Evolutionary conservation across 495 filamentous ascomycete genomes (phyloP).

Genomic region (Lepidopterella palustris): DNA sequence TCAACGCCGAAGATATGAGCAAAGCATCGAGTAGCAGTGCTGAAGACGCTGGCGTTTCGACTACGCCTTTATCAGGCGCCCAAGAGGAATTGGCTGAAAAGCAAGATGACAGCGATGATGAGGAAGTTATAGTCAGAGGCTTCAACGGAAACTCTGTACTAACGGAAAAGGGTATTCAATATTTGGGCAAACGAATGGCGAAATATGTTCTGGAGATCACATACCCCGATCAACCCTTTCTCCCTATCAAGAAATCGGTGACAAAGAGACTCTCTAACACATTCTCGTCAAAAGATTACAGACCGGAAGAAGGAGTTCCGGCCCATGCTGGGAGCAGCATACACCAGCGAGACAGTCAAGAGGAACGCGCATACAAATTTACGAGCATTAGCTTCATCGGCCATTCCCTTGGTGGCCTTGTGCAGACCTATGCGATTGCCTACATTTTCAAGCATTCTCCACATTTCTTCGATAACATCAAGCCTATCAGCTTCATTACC

Average conservation of each 20-base stretch:
- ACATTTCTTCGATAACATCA: constrained; percentile 78
- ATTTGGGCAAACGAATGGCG: constrained; percentile 90
- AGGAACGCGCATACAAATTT: constrained; percentile 68
- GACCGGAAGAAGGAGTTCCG: constrained; percentile 32
- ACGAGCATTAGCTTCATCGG: constrained; percentile 94
- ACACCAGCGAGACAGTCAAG: constrained; percentile 35
- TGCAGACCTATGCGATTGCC: constrained; percentile 93
- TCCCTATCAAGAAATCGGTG: constrained; percentile 57
- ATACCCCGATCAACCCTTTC: constrained; percentile 83
- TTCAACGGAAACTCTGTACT: constrained; percentile 83
- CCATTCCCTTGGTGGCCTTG: constrained; percentile 84
- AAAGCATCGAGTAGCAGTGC: constrained; percentile 19
- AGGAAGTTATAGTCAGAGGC: constrained; percentile 89
- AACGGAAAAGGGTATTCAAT: constrained; percentile 93
- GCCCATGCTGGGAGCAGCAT: constrained; percentile 53
- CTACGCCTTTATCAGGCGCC: constrained; percentile 37
- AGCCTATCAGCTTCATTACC: constrained; percentile 89
- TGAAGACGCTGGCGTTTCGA: constrained; percentile 20
- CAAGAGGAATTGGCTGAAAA: constrained; percentile 38
- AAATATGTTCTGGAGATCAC: constrained; percentile 83
- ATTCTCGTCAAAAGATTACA: constrained; percentile 28
- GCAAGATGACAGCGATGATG: constrained; percentile 60
- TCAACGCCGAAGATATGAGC: constrained; percentile 19
- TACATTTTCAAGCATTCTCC: constrained; percentile 97
- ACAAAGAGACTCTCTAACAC: constrained; percentile 28